Conservation (phyloP, 148 eudicot species). For the Arbutus unedo region DNA sequence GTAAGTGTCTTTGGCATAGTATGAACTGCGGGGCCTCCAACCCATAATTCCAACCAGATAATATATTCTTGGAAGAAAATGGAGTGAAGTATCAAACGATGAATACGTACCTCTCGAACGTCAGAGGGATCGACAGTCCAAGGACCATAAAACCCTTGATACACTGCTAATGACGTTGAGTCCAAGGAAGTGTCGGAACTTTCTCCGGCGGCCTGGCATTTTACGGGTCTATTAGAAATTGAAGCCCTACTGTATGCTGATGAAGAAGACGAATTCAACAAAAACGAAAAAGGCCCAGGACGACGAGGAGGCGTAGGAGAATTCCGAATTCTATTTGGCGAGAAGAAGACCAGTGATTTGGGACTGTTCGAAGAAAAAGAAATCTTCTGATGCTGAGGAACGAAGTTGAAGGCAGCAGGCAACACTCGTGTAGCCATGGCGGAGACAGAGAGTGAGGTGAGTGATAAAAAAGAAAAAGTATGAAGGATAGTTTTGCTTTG, state of each 20-base stretch:
- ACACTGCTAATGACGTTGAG: conserved; percentile 15
- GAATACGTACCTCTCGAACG: conserved; percentile 59
- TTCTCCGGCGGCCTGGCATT: conserved; percentile 25
- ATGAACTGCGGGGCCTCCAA: neutral
- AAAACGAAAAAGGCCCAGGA: too few relatives aligned
- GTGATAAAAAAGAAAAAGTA: too few relatives aligned
- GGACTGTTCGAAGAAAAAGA: too few relatives aligned
- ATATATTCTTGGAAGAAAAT: neutral
- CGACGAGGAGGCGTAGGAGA: too few relatives aligned
- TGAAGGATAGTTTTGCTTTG: too few relatives aligned
- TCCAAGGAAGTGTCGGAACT: neutral
- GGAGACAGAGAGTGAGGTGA: too few relatives aligned
- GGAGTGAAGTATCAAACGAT: neutral
- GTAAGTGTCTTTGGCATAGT: neutral
- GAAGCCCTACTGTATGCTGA: neutral
- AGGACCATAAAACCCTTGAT: conserved; percentile 78
- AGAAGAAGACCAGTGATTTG: too few relatives aligned
- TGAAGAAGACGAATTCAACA: too few relatives aligned
- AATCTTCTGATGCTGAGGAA: neutral
- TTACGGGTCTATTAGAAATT: conserved; percentile 8
- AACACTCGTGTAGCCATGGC: neutral
- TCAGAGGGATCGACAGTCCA: conserved; percentile 76
- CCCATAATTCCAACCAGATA: neutral
- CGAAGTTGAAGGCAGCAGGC: neutral
- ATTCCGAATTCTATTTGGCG: too few relatives aligned